Evolutionary conservation across 1,284 basidiomycete species (phyloP).

Genomic region (Salmacisia buchloeana): DNA sequence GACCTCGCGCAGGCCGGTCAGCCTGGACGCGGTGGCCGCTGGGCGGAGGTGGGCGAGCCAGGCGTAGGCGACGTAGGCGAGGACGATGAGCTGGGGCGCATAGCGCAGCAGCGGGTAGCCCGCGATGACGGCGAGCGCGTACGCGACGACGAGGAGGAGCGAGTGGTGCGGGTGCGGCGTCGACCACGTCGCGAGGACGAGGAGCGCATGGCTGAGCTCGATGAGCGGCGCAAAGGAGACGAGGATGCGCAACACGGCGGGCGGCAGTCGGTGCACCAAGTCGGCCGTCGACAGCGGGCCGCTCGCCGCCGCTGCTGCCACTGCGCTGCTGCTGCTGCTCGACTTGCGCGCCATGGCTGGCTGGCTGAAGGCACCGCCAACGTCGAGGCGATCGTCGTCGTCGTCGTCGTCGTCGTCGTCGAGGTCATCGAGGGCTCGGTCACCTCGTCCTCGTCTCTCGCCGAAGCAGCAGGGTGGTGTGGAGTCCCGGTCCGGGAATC

Average conservation of each 20-base stretch:
- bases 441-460: too few species aligned
- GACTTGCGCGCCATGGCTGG: background rate
- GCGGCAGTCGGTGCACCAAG: conserved; percentile 6
- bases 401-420: too few species aligned
- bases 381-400: too few species aligned
- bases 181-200: conserved; percentile 42
- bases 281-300: conserved; percentile 4
- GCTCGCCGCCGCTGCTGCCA: background rate
- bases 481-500: too few species aligned
- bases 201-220: conserved; percentile 25
- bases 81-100: conserved; percentile 36
- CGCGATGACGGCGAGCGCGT: conserved; percentile 37
- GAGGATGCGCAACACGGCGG: conserved; percentile 9
- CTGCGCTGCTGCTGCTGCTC: background rate
- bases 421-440: too few species aligned
- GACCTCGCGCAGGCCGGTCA: background rate
- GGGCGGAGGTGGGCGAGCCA: conserved; percentile 15
- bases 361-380: background rate
- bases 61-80: conserved; percentile 30
- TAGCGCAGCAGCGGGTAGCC: conserved; percentile 46
- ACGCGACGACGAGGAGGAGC: conserved; percentile 39
- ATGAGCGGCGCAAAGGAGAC: conserved; percentile 23
- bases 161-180: conserved; percentile 16
- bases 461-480: too few species aligned
- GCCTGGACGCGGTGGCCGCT: background rate